Percentiles rank a stretch among this genome's conserved stretches.
Conservation (phyloP, 2,329 filamentous ascomycete species). For the Nigrospora sphaerica region DNA sequence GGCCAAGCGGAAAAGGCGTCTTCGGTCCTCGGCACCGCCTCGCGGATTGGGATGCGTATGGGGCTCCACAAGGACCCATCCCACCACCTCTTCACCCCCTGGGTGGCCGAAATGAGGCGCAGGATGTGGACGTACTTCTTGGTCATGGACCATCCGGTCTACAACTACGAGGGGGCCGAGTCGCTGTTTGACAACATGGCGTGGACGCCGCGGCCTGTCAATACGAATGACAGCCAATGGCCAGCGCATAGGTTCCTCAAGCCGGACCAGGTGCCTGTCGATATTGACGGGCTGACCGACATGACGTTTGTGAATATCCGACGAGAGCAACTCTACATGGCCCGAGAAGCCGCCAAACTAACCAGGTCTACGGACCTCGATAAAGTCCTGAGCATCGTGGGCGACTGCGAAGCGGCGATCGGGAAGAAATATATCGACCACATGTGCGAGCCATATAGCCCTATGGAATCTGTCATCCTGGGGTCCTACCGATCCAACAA, state of each 20-base stretch:
- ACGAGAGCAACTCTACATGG: slow-evolving; percentile 2
- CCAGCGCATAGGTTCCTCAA: slow-evolving; percentile 8
- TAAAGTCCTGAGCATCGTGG: neutral
- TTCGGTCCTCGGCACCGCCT: neutral
- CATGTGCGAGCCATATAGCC: neutral
- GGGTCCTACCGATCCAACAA: neutral
- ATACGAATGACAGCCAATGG: slow-evolving; percentile 11
- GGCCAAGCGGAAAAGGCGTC: slow-evolving; percentile 1
- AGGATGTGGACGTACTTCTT: slow-evolving; percentile 6
- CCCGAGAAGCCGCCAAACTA: slow-evolving; percentile 1
- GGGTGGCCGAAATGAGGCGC: slow-evolving; percentile 1
- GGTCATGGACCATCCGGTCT: slow-evolving; percentile 8
- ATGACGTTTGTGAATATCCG: slow-evolving; percentile 10
- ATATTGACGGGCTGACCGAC: slow-evolving; percentile 10
- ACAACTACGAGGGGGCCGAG: slow-evolving; percentile 10
- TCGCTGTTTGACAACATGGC: slow-evolving; percentile 6
- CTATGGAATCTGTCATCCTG: slow-evolving; percentile 1
- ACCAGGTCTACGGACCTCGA: neutral
- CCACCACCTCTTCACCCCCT: slow-evolving; percentile 1
- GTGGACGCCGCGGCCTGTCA: slow-evolving; percentile 5
- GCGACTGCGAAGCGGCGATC: neutral
- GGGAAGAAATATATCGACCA: slow-evolving; percentile 3
- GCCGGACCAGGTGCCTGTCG: slow-evolving; percentile 6
- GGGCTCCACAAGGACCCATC: slow-evolving; percentile 1
- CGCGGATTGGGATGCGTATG: slow-evolving; percentile 2